phyloP scores from a whole-genome alignment of 2,329 filamentous ascomycete genomes.

The Plectosphaerella sp. region DNA sequence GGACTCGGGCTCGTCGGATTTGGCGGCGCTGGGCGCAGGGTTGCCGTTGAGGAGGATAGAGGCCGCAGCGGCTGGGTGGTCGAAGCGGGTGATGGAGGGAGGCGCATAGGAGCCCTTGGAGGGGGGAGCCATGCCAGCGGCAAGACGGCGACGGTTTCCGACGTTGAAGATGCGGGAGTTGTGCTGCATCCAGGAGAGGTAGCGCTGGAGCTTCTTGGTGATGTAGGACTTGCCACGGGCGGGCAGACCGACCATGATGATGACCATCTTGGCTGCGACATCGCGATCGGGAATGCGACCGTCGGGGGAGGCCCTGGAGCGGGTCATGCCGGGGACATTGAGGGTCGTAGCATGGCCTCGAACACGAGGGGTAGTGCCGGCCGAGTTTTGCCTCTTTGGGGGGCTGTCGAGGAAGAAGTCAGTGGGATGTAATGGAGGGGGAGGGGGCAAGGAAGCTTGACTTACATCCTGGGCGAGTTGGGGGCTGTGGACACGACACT shows the following conservation, averaged over 20 bases:
- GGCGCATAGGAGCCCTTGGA: conserved; percentile 36
- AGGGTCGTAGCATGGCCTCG: conserved; percentile 86
- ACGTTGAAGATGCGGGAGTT: conserved; percentile 97
- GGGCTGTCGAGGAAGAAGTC: conserved; percentile 40
- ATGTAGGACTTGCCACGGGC: conserved; percentile 98
- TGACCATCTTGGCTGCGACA: conserved; percentile 92
- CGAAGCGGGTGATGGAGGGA: conserved; percentile 21
- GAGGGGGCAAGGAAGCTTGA: conserved; percentile 11
- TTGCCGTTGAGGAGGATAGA: conserved; percentile 54
- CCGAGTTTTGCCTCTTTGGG: conserved; percentile 68
- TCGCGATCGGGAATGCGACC: conserved; percentile 90
- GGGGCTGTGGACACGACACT: conserved; percentile 56
- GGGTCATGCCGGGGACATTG: conserved; percentile 94
- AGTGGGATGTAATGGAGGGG: conserved; percentile 10
- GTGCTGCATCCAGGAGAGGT: conserved; percentile 96
- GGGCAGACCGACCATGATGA: conserved; percentile 96
- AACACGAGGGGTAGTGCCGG: conserved; percentile 70
- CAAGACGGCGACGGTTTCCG: conserved; percentile 80
- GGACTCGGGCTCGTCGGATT: conserved; percentile 10
- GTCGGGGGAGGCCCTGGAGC: conserved; percentile 92
- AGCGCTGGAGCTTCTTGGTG: conserved; percentile 94
- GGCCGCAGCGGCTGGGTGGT: conserved; percentile 49
- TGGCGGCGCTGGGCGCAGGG: conserved; percentile 36
- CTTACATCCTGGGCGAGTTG: conserved; percentile 55
- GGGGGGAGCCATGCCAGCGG: conserved; percentile 53